Evolutionary conservation across 345 rosid genomes (phyloP).

Genomic region (Eucalyptus sp.): DNA sequence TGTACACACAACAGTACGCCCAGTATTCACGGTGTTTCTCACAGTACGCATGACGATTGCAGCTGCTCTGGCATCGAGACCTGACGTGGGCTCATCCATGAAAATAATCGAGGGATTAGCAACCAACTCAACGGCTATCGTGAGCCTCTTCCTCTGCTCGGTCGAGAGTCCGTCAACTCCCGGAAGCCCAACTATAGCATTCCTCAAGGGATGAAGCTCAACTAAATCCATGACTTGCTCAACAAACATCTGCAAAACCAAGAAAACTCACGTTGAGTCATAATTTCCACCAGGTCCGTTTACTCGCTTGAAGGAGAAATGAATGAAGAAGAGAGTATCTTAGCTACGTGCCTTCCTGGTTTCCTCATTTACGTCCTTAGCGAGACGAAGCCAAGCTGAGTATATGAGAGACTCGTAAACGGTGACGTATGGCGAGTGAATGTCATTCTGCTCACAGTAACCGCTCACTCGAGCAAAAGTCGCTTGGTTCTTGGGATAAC

Average conservation of each 20-base stretch:
- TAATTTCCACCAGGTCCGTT: not conserved
- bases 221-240: conserved; percentile 8
- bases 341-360: not conserved
- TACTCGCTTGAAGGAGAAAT: not conserved
- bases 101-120: conserved; percentile 11
- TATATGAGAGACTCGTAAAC: conserved; percentile 7
- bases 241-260: conserved; percentile 3
- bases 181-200: conserved; percentile 4
- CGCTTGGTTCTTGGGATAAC: conserved; percentile 28
- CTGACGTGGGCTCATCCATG: conserved; percentile 14
- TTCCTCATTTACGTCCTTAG: not conserved
- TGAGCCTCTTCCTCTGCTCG: conserved; percentile 8
- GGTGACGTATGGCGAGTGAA: conserved; percentile 5
- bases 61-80: conserved; percentile 13
- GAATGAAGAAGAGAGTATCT: not conserved
- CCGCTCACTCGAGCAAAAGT: conserved; percentile 7
- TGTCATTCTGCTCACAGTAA: conserved; percentile 10
- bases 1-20: conserved; percentile 11
- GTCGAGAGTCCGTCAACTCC: conserved; percentile 8
- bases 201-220: conserved; percentile 3
- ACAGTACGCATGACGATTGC: conserved; percentile 11
- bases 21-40: conserved; percentile 10
- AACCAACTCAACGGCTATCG: conserved; percentile 7
- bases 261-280: not conserved
- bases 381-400: conserved; percentile 10